Percentiles rank a stretch among this genome's conserved stretches.
Conservation (phyloP, 352 stramenopile genomes). For the Thraustochytrium striatum region DNA sequence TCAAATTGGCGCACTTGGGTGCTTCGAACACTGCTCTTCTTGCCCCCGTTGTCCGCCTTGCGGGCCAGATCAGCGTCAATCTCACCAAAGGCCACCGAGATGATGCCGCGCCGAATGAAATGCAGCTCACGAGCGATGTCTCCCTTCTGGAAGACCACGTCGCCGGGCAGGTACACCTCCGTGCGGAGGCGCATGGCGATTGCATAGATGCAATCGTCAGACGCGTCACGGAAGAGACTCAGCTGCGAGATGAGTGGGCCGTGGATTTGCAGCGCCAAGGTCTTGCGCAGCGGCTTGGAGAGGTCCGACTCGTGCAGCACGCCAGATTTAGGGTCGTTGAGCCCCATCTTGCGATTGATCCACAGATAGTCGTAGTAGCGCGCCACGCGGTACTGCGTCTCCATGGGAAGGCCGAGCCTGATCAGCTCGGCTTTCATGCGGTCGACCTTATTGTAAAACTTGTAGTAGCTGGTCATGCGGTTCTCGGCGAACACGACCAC, state of each 20-base stretch:
- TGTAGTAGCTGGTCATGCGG: constrained; percentile 28
- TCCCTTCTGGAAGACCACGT: constrained; percentile 47
- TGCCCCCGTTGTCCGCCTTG: not conserved
- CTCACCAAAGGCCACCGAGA: constrained; percentile 11
- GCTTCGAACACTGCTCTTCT: not conserved
- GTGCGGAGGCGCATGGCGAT: constrained; percentile 19
- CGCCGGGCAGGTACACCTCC: constrained; percentile 50
- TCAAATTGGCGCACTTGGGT: not conserved
- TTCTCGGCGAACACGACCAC: constrained; percentile 41
- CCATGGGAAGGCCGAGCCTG: constrained; percentile 3
- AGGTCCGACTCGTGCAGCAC: constrained; percentile 36
- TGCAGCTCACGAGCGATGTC: constrained; percentile 43
- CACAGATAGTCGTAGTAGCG: constrained; percentile 52
- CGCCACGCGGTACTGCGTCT: constrained; percentile 41
- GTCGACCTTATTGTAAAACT: constrained; percentile 45
- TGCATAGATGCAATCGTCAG: not conserved
- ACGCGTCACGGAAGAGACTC: constrained; percentile 32
- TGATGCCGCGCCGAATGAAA: constrained; percentile 42
- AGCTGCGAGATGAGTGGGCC: constrained; percentile 40
- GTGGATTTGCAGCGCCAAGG: constrained; percentile 29
- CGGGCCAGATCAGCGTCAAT: not conserved
- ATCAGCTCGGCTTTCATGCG: constrained; percentile 45
- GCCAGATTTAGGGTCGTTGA: constrained; percentile 8
- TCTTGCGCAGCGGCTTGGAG: constrained; percentile 16
- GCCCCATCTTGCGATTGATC: constrained; percentile 37